Base-by-base conservation (phyloP, 352 stramenopile species). In the Phytophthora agathidicida region DNA sequence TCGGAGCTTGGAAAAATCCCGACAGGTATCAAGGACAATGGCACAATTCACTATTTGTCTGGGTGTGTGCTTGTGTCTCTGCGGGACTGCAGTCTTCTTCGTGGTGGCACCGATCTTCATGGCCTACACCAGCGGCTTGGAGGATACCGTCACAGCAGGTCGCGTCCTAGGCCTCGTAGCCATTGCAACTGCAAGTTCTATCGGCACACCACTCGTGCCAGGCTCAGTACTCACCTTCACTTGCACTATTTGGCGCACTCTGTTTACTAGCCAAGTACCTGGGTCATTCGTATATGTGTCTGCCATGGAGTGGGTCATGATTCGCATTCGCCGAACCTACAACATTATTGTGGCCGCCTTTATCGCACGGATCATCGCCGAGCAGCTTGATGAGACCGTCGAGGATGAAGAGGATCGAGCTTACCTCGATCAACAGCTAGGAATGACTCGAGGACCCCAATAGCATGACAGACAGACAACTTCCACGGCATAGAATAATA, bases 331-430 rank as follows among this genome's bases (percentile, higher is more conserved):
- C 5, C 77, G 77, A 32, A 73, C 77, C 7, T 74, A 80, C 46
- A 91, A 91, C 65, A 71, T 86, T 49, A 71, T 84, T n/a, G 60
- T 83, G 20, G 66, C 83, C n/a, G 73, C 73, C 7, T 85, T 88
- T 55, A 83, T 88, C 22, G 78, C 79, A 14, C 73, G 79, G 8
- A 80, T 91, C 30, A 72, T 91, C 45, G 81, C 78, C 6, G 81
- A 91, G 49, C 77, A 91, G 27, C 56, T 91, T 16, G 78, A 89
- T 33, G 81, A 91, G 75, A 84, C 79, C 0, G 68, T 77, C 13
- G 77, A 89, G 53, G 81, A 91, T 51, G 81, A 91, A 43, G 74
- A 89, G 14, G 81, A 91, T 19, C 75, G 79, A 30, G 64, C 35
- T 8, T 71, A 65, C 47, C 61, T 75, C 31, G 75, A 82, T 20